phyloP scores from a whole-genome alignment of 352 stramenopile species.

The Saprolegnia diclina region DNA sequence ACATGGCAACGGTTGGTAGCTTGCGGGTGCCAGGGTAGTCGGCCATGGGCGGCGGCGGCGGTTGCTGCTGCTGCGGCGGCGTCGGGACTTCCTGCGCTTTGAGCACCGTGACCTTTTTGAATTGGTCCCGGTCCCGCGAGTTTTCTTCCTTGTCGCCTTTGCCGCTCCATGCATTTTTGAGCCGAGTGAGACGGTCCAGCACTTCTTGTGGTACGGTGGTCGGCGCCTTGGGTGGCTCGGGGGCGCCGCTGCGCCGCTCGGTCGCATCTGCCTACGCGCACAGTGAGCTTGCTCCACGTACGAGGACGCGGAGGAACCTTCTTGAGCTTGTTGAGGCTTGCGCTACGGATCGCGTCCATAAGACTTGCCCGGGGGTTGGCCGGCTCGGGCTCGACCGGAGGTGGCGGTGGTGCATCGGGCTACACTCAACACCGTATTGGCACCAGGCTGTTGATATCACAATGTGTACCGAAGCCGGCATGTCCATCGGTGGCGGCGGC shows the following conservation, averaged over 20 bases:
- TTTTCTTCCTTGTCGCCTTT: slow-evolving; percentile 82
- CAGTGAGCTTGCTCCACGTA: not conserved
- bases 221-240: slow-evolving; percentile 36
- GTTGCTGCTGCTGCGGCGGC: slow-evolving; percentile 35
- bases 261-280: not conserved
- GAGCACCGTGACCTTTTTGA: slow-evolving; percentile 68
- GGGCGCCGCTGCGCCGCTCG: not conserved
- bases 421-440: slow-evolving; percentile 32
- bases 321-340: slow-evolving; percentile 9
- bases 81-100: slow-evolving; percentile 71
- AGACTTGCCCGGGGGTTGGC: slow-evolving; percentile 20
- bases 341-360: slow-evolving; percentile 24
- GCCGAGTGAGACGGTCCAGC: slow-evolving; percentile 70
- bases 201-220: slow-evolving; percentile 78
- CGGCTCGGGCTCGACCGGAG: slow-evolving; percentile 34
- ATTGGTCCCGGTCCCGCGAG: slow-evolving; percentile 58
- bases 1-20: slow-evolving; percentile 73
- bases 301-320: not conserved
- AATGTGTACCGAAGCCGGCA: slow-evolving; percentile 35
- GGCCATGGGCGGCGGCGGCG: slow-evolving; percentile 40
- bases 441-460: slow-evolving; percentile 30
- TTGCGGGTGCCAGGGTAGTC: slow-evolving; percentile 38
- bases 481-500: slow-evolving; percentile 17
- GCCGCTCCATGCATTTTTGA: slow-evolving; percentile 70
- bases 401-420: slow-evolving; percentile 46